These are phyloP conservation scores for Litsea cubeba DNA, from an alignment of 164 flowering plant species.

Conservation along the genomic window DNA sequence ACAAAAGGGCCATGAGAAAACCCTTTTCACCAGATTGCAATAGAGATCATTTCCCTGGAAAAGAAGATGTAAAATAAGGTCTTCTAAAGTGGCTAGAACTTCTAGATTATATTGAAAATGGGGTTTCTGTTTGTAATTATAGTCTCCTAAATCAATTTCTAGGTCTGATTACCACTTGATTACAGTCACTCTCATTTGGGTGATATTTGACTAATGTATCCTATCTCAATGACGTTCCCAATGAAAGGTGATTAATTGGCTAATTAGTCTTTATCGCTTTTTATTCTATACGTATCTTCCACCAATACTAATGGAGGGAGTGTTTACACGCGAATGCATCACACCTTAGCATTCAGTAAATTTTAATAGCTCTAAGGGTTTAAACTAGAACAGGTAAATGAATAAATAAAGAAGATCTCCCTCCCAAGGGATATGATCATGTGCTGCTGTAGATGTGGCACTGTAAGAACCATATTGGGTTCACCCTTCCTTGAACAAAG, in stretches of 20 bases:
- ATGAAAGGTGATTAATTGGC: neutral
- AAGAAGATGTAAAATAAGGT: constrained; percentile 2
- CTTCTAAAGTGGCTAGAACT: neutral
- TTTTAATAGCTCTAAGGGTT: neutral
- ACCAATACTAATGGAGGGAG: neutral
- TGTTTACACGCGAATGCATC: neutral
- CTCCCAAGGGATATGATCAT: neutral
- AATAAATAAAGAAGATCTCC: neutral
- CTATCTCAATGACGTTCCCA: neutral
- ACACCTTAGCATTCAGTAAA: no score
- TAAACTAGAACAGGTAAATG: neutral
- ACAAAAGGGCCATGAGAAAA: neutral
- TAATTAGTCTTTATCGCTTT: neutral
- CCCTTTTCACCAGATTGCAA: neutral
- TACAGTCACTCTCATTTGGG: constrained; percentile 1
- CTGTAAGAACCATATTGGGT: neutral
- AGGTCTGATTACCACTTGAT: constrained; percentile 1
- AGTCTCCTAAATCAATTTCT: neutral
- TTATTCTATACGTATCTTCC: neutral
- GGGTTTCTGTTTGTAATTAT: neutral
- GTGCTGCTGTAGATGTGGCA: no score
- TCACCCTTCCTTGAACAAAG: neutral
- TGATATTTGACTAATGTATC: constrained; percentile 1
- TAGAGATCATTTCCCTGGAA: neutral
- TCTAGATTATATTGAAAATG: neutral